phyloP scores from a whole-genome alignment of 2,329 filamentous ascomycete genomes.

The Diaporthe batatas region DNA sequence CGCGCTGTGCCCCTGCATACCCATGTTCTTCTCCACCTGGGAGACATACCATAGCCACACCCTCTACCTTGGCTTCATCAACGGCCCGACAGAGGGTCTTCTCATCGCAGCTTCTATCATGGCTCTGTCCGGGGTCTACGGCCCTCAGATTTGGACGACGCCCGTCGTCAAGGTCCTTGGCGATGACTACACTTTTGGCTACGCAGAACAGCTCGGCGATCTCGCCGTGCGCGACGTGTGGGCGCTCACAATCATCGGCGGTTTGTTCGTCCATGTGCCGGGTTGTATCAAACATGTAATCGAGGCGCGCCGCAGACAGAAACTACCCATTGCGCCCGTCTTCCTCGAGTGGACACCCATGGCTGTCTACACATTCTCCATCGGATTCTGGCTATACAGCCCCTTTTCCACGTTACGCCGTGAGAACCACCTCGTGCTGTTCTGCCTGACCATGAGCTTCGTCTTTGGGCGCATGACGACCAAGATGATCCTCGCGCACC shows the following conservation, averaged over 20 bases:
- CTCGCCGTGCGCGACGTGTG: conserved; percentile 89
- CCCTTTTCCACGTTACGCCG: conserved; percentile 85
- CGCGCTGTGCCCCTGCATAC: conserved; percentile 88
- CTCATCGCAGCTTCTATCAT: conserved; percentile 90
- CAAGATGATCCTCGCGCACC: conserved; percentile 97
- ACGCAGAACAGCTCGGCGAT: conserved; percentile 73
- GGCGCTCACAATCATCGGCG: conserved; percentile 77
- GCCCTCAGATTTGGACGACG: conserved; percentile 87
- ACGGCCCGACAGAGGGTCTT: conserved; percentile 95
- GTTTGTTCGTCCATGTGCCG: conserved; percentile 83
- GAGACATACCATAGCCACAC: conserved; percentile 99
- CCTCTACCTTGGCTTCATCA: conserved; percentile 94
- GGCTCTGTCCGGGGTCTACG: conserved; percentile 87
- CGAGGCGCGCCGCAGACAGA: conserved; percentile 77
- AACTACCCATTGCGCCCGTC: conserved; percentile 82
- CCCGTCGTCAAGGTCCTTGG: conserved; percentile 80
- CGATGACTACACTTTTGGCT: conserved; percentile 63
- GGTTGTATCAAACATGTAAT: conserved; percentile 91
- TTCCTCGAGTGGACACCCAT: conserved; percentile 97
- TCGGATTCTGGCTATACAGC: conserved; percentile 88
- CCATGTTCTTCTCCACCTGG: conserved; percentile 99
- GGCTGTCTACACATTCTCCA: conserved; percentile 80
- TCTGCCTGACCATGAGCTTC: conserved; percentile 94
- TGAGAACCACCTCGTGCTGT: conserved; percentile 90
- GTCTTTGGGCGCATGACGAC: conserved; percentile 99